Percentiles rank a stretch among this genome's conserved stretches.
phyloP scores from a whole-genome alignment of 495 filamentous ascomycete genomes.

The Penicillium manginii region DNA sequence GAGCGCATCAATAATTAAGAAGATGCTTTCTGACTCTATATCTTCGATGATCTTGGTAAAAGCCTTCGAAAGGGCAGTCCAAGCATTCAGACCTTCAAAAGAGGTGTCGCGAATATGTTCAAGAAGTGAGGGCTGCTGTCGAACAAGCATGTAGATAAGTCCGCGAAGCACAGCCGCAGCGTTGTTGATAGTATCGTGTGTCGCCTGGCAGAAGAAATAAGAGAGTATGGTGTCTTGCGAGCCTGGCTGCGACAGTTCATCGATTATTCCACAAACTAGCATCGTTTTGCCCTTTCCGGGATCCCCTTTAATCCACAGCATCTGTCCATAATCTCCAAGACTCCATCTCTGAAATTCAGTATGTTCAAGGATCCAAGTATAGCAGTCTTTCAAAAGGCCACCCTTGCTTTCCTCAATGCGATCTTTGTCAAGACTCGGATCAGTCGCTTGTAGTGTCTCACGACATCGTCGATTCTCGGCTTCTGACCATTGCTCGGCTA shows the following conservation, averaged over 20 bases:
- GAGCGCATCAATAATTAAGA: conserved; percentile 52
- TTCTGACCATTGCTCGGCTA: not conserved
- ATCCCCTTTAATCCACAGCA: conserved; percentile 31
- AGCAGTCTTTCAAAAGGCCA: conserved; percentile 41
- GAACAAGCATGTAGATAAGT: conserved; percentile 41
- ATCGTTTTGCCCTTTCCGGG: conserved; percentile 41
- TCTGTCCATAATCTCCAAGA: not conserved
- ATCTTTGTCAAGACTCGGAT: conserved; percentile 43
- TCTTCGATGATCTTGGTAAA: conserved; percentile 17
- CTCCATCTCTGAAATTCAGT: conserved; percentile 30
- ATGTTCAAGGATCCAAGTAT: conserved; percentile 44
- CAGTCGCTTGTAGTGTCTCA: conserved; percentile 21
- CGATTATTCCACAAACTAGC: conserved; percentile 43
- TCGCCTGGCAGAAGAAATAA: conserved; percentile 54
- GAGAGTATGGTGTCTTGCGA: conserved; percentile 22
- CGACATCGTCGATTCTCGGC: conserved; percentile 8
- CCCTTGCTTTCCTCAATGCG: conserved; percentile 29
- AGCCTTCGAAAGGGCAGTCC: not conserved
- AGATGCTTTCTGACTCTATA: conserved; percentile 24
- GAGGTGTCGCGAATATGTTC: conserved; percentile 33
- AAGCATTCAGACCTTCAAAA: conserved; percentile 34
- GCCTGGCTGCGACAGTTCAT: conserved; percentile 29
- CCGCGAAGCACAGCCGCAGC: conserved; percentile 44
- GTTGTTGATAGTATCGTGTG: conserved; percentile 37
- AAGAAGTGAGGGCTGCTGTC: conserved; percentile 35